Evolutionary conservation across 2,329 filamentous ascomycete genomes (phyloP).

Genomic region (Sporothrix pseudoabietina): DNA sequence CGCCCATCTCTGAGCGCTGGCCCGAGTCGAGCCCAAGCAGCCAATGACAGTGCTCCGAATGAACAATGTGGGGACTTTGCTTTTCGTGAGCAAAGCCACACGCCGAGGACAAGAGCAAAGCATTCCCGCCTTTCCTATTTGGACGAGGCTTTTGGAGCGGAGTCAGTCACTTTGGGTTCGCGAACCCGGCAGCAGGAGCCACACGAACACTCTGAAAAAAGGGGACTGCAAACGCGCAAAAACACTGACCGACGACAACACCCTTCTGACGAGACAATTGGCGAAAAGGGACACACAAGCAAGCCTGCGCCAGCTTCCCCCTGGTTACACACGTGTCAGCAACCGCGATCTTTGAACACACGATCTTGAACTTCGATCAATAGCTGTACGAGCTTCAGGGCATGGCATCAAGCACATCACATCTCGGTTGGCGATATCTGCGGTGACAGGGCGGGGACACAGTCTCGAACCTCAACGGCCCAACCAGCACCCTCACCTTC

Average conservation of each 20-base stretch:
- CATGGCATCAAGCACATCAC: constrained; percentile 16
- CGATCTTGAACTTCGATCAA: neutral
- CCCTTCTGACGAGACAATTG: neutral
- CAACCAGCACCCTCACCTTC: neutral
- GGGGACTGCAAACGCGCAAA: constrained; percentile 1
- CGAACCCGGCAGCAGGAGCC: neutral
- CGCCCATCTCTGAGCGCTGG: neutral
- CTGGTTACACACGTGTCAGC: constrained; percentile 17
- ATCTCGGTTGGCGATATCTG: constrained; percentile 19
- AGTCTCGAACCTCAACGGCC: neutral
- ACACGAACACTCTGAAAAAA: constrained; percentile 5
- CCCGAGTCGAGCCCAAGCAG: neutral
- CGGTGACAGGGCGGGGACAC: constrained; percentile 19
- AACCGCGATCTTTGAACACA: neutral
- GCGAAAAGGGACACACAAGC: neutral
- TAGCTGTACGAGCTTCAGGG: neutral
- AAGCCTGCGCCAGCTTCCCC: neutral
- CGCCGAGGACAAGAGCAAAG: constrained; percentile 11
- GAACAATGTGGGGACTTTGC: neutral
- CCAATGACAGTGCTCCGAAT: constrained; percentile 8
- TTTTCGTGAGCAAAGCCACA: neutral
- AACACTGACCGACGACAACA: neutral
- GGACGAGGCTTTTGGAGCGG: constrained; percentile 22
- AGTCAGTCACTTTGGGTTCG: constrained; percentile 1
- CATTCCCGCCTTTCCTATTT: constrained; percentile 9